Conservation (phyloP, 108 stramenopile genomes). For the Cyclotella baltica region DNA sequence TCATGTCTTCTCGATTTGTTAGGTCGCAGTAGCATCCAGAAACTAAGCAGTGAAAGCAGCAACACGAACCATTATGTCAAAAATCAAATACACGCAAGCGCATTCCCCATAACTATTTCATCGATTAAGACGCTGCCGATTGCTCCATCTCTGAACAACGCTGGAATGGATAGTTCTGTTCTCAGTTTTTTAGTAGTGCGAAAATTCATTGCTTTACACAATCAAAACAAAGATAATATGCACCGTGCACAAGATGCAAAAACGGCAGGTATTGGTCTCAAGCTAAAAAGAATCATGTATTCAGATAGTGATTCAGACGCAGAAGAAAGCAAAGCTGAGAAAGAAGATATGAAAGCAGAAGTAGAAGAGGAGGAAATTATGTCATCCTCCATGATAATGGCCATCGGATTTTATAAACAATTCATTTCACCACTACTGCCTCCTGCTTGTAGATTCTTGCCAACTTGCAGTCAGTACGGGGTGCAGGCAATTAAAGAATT, state of each 20-base stretch:
- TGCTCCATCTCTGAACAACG: not conserved
- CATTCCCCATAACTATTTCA: not conserved
- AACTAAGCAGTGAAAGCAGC: not conserved
- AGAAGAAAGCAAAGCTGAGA: not conserved
- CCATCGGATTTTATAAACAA: conserved; percentile 85
- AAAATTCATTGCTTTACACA: not conserved
- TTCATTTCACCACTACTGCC: conserved; percentile 87
- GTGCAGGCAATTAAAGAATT: conserved; percentile 86
- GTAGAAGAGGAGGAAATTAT: conserved; percentile 27
- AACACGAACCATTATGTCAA: not conserved
- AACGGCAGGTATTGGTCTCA: too few relatives aligned
- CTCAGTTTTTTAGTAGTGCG: not conserved
- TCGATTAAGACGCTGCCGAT: not conserved
- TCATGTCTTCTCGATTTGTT: not conserved
- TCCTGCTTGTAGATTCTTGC: conserved; percentile 89
- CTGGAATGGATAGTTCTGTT: not conserved
- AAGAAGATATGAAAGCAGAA: not conserved
- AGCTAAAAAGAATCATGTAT: not conserved
- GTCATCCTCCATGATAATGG: conserved; percentile 68
- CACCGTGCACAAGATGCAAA: too few relatives aligned
- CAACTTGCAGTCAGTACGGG: conserved; percentile 89
- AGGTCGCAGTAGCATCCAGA: not conserved
- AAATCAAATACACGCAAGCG: not conserved
- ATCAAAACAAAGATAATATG: too few relatives aligned
- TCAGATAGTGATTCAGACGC: not conserved